Base-by-base conservation (phyloP, 2,329 filamentous ascomycete species). In the Claviceps citrina region DNA sequence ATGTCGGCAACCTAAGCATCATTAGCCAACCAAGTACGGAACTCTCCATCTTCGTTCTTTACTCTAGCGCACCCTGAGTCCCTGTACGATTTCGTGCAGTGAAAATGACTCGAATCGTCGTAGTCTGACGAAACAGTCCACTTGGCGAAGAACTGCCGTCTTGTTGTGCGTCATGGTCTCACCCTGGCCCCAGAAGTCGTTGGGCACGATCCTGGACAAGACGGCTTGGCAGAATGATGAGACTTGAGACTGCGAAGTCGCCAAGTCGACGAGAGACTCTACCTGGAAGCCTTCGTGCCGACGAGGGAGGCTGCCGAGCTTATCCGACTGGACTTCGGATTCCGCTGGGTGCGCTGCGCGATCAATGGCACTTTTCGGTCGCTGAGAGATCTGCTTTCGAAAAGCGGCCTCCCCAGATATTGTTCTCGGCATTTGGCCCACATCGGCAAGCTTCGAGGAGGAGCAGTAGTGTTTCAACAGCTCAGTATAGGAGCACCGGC, bases 151-250 rank as follows among this genome's bases (percentile, higher is more conserved):
- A 26, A 95, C 58, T 0, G 62, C 51, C 1, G 55, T 54, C 44
- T 73, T 69, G 61, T 95, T 95, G 37, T 72, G 62, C 5, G 47
- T 41, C 27, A 70, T 68, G 0, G 60, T 57, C 1, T 67, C 54
- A 1, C 70, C 72, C 15, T 54, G 48, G 0, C 87, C 86, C 76
- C 83, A 93, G 42, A 94, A 80, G 3, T 66, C 71, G 32, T 67
- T 63, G 0, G 89, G 89, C 22, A 98, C 70, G 13, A 95, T 63
- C 43, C 72, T 81, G 16, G 64, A 65, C 24, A 95, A 54, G 0
- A 80, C 78, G 3, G 84, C 81, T 52, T 81, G 81, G 55, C 86
- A 94, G 53, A 93, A 96, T 0, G 84, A 80, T 4, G 87, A 93
- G 2, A 96, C 82, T 36, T 76, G 70, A 1, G 76, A 63, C 3